Percentiles rank a stretch among this genome's conserved stretches.
Evolutionary conservation across 148 eudicot genomes (phyloP).

Genomic region (Persicaria maculosa): DNA sequence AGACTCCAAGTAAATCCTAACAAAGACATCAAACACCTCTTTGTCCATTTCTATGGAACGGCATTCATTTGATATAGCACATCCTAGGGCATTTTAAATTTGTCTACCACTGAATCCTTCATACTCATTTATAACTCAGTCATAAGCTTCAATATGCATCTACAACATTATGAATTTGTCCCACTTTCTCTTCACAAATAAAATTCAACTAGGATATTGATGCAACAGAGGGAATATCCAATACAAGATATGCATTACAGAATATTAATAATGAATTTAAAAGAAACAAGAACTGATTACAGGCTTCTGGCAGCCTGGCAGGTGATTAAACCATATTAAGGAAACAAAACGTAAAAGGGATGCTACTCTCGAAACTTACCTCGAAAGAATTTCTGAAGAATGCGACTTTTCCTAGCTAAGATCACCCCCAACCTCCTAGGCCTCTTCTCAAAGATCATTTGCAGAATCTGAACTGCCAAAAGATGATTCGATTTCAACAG

Average conservation of each 20-base stretch:
- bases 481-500: slow-evolving; percentile 51
- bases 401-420: slow-evolving; percentile 55
- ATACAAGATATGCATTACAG: background rate
- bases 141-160: background rate
- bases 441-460: slow-evolving; percentile 62
- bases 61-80: background rate
- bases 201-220: background rate
- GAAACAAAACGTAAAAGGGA: background rate
- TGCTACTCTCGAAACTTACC: slow-evolving; percentile 29
- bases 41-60: background rate
- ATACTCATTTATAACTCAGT: background rate
- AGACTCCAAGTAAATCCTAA: background rate
- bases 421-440: slow-evolving; percentile 55
- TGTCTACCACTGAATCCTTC: background rate
- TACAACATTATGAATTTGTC: background rate
- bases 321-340: background rate
- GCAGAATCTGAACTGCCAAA: slow-evolving; percentile 58
- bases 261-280: background rate
- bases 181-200: background rate
- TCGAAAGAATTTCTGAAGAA: slow-evolving; percentile 68
- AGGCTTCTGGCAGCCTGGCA: background rate
- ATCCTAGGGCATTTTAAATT: background rate
- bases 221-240: background rate
- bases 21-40: background rate
- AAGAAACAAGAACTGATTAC: background rate